phyloP scores from a whole-genome alignment of 495 filamentous ascomycete genomes.

The Pseudomonodictys pantanalensis region DNA sequence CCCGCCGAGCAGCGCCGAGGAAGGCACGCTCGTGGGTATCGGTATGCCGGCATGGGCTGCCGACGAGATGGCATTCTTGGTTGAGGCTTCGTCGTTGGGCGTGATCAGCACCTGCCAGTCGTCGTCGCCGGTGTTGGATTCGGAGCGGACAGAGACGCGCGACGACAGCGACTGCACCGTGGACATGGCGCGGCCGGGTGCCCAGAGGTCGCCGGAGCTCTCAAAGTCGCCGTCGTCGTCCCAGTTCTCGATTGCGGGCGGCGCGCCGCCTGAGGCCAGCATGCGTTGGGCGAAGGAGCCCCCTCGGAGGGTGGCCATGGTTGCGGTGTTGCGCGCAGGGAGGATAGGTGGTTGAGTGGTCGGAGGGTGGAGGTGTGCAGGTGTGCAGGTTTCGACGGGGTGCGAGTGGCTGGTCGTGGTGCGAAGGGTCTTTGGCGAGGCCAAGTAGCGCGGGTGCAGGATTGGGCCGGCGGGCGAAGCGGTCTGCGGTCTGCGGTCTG shows the following conservation, averaged over 20 bases:
- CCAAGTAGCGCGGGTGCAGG: neutral
- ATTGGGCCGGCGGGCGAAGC: neutral
- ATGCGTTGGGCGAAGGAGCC: slow-evolving; percentile 34
- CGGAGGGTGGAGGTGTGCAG: neutral
- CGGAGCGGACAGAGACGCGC: slow-evolving; percentile 72
- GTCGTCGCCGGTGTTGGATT: slow-evolving; percentile 67
- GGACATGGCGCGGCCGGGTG: slow-evolving; percentile 64
- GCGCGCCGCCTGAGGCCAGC: slow-evolving; percentile 17
- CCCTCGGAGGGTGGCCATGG: slow-evolving; percentile 29
- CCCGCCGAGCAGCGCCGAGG: slow-evolving; percentile 88
- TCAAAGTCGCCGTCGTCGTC: slow-evolving; percentile 82
- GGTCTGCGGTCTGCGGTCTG: neutral
- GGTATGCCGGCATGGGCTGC: slow-evolving; percentile 88
- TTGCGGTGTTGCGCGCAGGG: no score
- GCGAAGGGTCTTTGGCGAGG: no score
- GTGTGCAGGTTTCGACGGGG: neutral
- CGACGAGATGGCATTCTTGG: slow-evolving; percentile 77
- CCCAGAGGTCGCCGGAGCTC: slow-evolving; percentile 56
- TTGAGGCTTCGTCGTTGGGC: slow-evolving; percentile 75
- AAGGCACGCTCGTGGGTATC: slow-evolving; percentile 82
- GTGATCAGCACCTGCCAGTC: slow-evolving; percentile 79
- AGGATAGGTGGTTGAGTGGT: neutral
- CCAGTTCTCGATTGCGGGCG: slow-evolving; percentile 65
- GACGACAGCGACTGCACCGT: slow-evolving; percentile 71
- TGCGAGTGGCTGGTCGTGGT: neutral